Evolutionary conservation across 176 grass and related monocot species (phyloP).

Genomic region (Rhynchospora breviuscula): DNA sequence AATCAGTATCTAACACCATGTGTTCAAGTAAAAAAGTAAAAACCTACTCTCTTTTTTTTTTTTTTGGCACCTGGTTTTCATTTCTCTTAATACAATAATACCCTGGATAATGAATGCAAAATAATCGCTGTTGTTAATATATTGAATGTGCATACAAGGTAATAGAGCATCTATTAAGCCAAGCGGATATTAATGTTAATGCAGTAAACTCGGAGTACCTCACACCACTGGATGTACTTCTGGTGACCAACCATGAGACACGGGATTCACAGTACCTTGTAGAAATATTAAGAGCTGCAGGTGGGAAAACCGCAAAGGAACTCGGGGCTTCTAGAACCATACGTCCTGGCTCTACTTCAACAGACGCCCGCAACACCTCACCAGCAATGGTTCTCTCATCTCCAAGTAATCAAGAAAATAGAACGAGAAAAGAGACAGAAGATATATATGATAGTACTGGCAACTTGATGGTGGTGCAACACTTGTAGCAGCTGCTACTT

Average conservation of each 20-base stretch:
- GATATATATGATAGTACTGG: background rate
- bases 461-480: background rate
- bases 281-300: background rate
- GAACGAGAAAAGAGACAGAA: background rate
- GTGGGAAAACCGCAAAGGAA: background rate
- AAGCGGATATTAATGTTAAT: background rate
- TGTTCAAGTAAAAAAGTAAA: too few relatives aligned
- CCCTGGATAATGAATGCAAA: too few relatives aligned
- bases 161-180: background rate
- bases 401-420: background rate
- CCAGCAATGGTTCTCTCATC: background rate
- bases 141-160: background rate
- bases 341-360: background rate
- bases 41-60: too few relatives aligned
- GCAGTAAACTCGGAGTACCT: background rate
- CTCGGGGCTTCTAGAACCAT: background rate
- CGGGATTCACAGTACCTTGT: background rate
- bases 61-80: too few relatives aligned
- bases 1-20: too few relatives aligned
- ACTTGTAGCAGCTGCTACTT: background rate
- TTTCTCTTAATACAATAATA: too few relatives aligned
- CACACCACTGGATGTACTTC: background rate
- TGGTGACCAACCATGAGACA: background rate
- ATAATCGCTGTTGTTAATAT: too few relatives aligned
- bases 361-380: background rate